Evolutionary conservation across 495 filamentous ascomycete genomes (phyloP), one percentile per base, ranked within the genome.

Genomic region (Penicillium bovifimosum): DNA sequence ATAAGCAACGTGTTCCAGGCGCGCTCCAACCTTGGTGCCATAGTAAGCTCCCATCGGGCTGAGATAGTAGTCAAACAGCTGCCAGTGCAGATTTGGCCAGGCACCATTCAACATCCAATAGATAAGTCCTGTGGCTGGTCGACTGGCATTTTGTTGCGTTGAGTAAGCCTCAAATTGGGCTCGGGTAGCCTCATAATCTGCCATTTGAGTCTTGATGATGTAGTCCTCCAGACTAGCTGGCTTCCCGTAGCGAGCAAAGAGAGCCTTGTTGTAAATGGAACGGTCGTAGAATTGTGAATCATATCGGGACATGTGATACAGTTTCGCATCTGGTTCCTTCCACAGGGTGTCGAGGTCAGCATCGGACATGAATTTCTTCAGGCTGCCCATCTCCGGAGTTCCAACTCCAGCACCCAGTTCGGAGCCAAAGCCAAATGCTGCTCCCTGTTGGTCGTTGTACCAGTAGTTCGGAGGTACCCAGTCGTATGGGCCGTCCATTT

Each of bases 101-200:
- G 82, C 83, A 41, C 76, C 76, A 52, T 83, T 85, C 53, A 84
- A 55, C 84, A 86, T 86, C 84, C 84, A 86, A 65, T 86, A 86
- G 6, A 86, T 76, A 2, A 80, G 16, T 0, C 84, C 83, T 0
- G 82, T 85, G 0, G 84, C 80, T 3, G 80, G 76, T 0, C 76
- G 66, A 5, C 68, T 60, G 0, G 73, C 75, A 51, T 64, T 80
- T 68, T 80, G 82, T 0, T 72, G 65, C 11, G 75, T 66, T 0
- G 72, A 67, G 50, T 76, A 84, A 0, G 68, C 81, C 56, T 86
- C 84, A 56, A 80, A 83, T 58, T 85, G 69, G 0, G 82, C 69
- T 5, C 81, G 63, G 2, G 79, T 84, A 5, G 81, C 81, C 55
- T 86, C 84, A 53, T 84, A 85, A 57, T 86, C 82, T 60, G 76